phyloP scores from a whole-genome alignment of 148 eudicot genomes.

The Chenopodium suecicum region DNA sequence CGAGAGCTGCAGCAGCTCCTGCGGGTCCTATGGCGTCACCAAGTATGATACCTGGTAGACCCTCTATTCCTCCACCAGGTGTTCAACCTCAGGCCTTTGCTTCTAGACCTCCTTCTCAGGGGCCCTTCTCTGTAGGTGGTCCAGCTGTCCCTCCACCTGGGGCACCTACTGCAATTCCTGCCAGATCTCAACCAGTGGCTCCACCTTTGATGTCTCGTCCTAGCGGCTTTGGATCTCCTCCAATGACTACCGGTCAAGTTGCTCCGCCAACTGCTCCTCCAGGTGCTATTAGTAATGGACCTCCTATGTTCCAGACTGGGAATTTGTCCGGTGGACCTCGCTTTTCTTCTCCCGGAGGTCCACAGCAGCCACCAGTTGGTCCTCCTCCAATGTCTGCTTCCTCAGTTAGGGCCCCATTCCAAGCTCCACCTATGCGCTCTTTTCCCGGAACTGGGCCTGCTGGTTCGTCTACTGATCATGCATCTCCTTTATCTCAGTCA shows the following conservation, averaged over 20 bases:
- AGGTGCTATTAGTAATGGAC: constrained; percentile 57
- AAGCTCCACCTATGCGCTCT: constrained; percentile 55
- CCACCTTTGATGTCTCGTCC: constrained; percentile 49
- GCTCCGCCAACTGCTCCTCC: constrained; percentile 38
- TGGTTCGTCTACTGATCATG: constrained; percentile 34
- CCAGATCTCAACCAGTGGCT: constrained; percentile 31
- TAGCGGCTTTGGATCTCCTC: constrained; percentile 50
- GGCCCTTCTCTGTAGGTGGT: constrained; percentile 30
- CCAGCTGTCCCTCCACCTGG: constrained; percentile 31
- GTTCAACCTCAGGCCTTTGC: constrained; percentile 50
- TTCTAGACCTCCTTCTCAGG: constrained; percentile 59
- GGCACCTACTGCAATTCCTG: constrained; percentile 33
- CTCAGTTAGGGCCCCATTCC: constrained; percentile 44
- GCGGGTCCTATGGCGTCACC: constrained; percentile 49
- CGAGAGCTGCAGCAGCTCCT: constrained; percentile 50
- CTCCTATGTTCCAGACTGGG: constrained; percentile 48
- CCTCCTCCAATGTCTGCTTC: constrained; percentile 43
- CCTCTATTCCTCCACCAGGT: constrained; percentile 45
- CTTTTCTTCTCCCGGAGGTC: constrained; percentile 52
- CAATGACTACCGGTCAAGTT: constrained; percentile 35
- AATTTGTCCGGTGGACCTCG: constrained; percentile 50
- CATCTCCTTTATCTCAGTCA: constrained; percentile 35
- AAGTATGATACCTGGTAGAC: constrained; percentile 44
- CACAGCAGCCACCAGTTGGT: constrained; percentile 51
- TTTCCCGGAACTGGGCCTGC: constrained; percentile 44